Base-by-base conservation (phyloP, 768 basidiomycete genomes). In the Boletus tylopilopsis region DNA sequence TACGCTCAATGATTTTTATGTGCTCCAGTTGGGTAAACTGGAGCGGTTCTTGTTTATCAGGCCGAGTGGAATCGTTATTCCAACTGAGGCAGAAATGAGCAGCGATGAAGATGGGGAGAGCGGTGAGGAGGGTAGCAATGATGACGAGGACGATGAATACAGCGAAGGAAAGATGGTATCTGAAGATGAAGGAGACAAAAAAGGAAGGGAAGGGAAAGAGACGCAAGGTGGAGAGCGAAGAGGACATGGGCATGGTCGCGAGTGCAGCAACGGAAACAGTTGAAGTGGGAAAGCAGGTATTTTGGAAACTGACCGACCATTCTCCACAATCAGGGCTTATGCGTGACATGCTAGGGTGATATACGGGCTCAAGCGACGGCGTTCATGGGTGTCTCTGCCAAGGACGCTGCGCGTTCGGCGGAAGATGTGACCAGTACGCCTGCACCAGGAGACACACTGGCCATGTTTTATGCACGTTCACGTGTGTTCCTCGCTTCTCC, bases 1-100 rank as follows among this genome's bases (percentile, higher is more conserved):
- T 57, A 94, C 92, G 0, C 73, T 95, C 6, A 90, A 94, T 60
- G 94, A 95, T 59, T 95, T 94, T 60, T 74, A 92, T 67, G 74
- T 79, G 2, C 68, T 95, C 11, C 79, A 83, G 50, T 74, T 96
- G 18, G 91, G 94, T 60, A 94, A 94, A 65, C 71, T 94, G 68
- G 93, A 94, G 35, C 70, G 76, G 11, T 94, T 80, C 60, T 64
- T 74, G 2, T 92, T 90, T 57, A 71, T 94, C 59, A 89, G 86
- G 66, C 72, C 77, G 42, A 84, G 81, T 45, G 81, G 73, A 6
- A 69, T 86, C 8, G 65, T 79, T 19, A 81, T 90, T 44, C 76
- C 78, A 8, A 79, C 77, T 0, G 82, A 82, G 21, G 84, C 79
- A 8, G 79, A 78, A 35, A 76, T 78, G 35, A 81, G 76, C 50